Evolutionary conservation across 345 rosid genomes (phyloP).

Genomic region (Litchi chinensis): DNA sequence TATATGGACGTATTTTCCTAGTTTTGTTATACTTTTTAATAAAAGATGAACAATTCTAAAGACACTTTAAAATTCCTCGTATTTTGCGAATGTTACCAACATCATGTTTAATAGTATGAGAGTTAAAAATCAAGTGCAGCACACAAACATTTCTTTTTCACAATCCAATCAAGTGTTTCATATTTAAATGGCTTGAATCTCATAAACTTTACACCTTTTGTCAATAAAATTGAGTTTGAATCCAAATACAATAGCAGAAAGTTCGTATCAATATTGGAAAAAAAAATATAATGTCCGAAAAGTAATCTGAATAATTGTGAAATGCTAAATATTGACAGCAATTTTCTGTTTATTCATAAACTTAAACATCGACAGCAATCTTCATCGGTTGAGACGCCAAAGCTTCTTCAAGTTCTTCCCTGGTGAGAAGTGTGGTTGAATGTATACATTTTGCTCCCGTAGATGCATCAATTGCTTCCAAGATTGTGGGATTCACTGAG

Average conservation of each 20-base stretch:
- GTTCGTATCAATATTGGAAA: neutral
- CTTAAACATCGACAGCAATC: neutral
- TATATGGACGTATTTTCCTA: too few relatives aligned
- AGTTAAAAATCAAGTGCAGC: neutral
- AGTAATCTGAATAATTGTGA: neutral
- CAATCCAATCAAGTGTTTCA: neutral
- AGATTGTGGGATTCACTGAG: slow-evolving; percentile 28
- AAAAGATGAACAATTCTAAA: too few relatives aligned
- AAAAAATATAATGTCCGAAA: neutral
- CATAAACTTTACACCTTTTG: neutral
- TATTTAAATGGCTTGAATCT: neutral
- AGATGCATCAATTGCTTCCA: slow-evolving; percentile 26
- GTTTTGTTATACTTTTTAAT: too few relatives aligned
- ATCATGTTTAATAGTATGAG: neutral
- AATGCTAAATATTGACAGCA: neutral
- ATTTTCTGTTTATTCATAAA: neutral
- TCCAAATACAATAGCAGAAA: neutral
- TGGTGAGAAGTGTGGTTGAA: slow-evolving; percentile 42
- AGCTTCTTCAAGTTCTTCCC: slow-evolving; percentile 44
- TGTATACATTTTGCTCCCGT: slow-evolving; percentile 28
- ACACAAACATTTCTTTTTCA: neutral
- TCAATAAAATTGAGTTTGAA: neutral
- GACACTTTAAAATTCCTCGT: neutral
- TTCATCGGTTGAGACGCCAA: slow-evolving; percentile 1
- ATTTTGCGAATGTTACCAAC: too few relatives aligned